Evolutionary conservation across 441 rosid species (phyloP).

Genomic region (Viola pubescens): DNA sequence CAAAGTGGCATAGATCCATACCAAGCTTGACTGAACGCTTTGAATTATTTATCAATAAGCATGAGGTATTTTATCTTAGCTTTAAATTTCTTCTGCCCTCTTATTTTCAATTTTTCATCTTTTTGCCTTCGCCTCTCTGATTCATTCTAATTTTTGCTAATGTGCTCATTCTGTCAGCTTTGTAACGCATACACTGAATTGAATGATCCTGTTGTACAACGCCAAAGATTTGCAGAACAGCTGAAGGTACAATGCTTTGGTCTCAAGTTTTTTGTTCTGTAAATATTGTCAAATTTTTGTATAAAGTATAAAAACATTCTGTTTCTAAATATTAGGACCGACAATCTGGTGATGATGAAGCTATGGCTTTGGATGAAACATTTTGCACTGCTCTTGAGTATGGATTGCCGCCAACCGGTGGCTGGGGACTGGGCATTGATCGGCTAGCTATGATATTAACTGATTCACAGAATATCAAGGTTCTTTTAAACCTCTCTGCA

Average conservation of each 20-base stretch:
- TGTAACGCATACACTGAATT: constrained; percentile 91
- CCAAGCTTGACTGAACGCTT: constrained; percentile 70
- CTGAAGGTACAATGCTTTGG: constrained; percentile 47
- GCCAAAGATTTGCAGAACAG: constrained; percentile 72
- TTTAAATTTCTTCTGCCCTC: background rate
- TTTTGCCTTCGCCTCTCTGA: background rate
- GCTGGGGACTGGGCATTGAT: constrained; percentile 92
- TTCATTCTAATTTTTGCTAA: constrained; percentile 4
- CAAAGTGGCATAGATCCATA: constrained; percentile 77
- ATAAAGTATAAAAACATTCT: constrained; percentile 6
- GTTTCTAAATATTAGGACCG: constrained; percentile 43
- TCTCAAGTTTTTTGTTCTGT: background rate
- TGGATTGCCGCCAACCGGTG: constrained; percentile 89
- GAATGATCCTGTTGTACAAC: constrained; percentile 85
- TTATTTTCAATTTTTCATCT: background rate
- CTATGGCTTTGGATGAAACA: constrained; percentile 82
- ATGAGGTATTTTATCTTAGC: constrained; percentile 39
- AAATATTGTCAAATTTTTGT: background rate
- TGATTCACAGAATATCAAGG: constrained; percentile 92
- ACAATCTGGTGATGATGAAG: constrained; percentile 83
- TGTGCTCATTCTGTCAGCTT: constrained; percentile 27
- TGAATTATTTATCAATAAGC: constrained; percentile 79
- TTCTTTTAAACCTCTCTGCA: constrained; percentile 15
- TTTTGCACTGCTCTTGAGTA: constrained; percentile 77
- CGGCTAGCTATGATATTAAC: constrained; percentile 70